Evolutionary conservation across 495 filamentous ascomycete species (phyloP).

Genomic region (Daldinia caldariorum): DNA sequence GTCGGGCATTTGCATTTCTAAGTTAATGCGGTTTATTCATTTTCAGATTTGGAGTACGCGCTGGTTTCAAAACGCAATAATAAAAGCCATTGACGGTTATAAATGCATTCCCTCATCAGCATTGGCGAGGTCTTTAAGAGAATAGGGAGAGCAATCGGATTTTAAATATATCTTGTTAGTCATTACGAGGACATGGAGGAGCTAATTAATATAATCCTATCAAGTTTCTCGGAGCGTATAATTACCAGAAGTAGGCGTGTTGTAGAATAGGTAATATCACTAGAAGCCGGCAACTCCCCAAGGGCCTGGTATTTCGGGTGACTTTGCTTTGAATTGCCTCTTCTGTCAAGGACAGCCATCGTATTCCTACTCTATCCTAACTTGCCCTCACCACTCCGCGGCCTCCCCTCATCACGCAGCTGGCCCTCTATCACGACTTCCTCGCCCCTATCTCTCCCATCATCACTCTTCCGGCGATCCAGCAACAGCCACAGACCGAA

Average conservation of each 20-base stretch:
- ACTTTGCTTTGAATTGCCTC: too few relatives aligned
- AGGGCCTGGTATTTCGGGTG: too few relatives aligned
- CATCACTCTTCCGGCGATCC: conserved; percentile 1
- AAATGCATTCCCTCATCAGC: background rate
- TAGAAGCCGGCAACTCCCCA: too few relatives aligned
- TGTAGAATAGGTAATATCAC: too few relatives aligned
- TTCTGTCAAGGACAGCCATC: background rate
- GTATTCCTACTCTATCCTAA: conserved; percentile 3
- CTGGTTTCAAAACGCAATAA: background rate
- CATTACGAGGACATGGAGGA: too few relatives aligned
- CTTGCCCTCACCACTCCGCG: conserved; percentile 8
- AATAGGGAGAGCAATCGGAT: background rate
- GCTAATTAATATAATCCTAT: too few relatives aligned
- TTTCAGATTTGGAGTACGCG: background rate
- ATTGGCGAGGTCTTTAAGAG: background rate
- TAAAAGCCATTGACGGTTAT: background rate
- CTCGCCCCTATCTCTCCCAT: background rate
- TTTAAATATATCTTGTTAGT: too few relatives aligned
- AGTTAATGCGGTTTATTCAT: background rate
- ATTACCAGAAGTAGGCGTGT: too few relatives aligned
- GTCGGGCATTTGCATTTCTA: background rate
- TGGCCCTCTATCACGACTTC: background rate
- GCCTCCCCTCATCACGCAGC: conserved; percentile 11
- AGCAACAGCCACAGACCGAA: conserved; percentile 43
- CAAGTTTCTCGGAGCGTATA: too few relatives aligned